Base-by-base conservation (phyloP, 2,329 filamentous ascomycete species). In the Ascochyta clinopodiicola region DNA sequence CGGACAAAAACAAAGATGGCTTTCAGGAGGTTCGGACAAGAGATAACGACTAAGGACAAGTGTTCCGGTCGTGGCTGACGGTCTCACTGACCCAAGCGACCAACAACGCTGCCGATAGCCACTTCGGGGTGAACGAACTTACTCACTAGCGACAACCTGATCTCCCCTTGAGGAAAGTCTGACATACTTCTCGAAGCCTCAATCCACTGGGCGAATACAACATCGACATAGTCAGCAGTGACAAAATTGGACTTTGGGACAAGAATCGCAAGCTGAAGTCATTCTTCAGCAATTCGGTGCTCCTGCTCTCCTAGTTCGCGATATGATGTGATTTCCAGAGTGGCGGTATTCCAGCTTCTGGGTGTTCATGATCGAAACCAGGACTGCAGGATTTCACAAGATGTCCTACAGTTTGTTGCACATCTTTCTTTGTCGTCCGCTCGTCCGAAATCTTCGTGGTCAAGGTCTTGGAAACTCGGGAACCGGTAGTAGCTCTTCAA, bases 401-500 rank as follows among this genome's bases (percentile, higher is more conserved):
- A 21, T 31, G 12, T 2, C 8, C 13, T 1, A 42, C 15, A 29
- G 6, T 29, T 8, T 17, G 15, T 13, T 29, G 8, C 6, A 29
- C 24, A 27, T 1, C 3, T 2, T 6, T 1, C 3, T 2, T 6
- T 3, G 12, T 13, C n/a, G 3, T n/a, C 31, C 12, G 4, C 19
- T 21, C 3, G 4, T 15, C 10, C 3, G 24, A 10, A 9, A 6
- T 17, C 17, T 13, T 22, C 12, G 8, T 4, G 10, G 2, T 55
- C 45, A 50, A n/a, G 19, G 21, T 36, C 47, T 48, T 4, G 46
- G 46, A 6, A 65, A 38, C 31, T 61, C 38, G 5, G 64, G 69
- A 4, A 72, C 39, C 0, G 67, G 67, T 35, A 73, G 34, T 10
- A 69, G 48, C 21, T 63, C 51, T 19, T 68, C 60, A 19, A 72